Conservation (phyloP, 495 filamentous ascomycete genomes). For the Apodospora peruviana region DNA sequence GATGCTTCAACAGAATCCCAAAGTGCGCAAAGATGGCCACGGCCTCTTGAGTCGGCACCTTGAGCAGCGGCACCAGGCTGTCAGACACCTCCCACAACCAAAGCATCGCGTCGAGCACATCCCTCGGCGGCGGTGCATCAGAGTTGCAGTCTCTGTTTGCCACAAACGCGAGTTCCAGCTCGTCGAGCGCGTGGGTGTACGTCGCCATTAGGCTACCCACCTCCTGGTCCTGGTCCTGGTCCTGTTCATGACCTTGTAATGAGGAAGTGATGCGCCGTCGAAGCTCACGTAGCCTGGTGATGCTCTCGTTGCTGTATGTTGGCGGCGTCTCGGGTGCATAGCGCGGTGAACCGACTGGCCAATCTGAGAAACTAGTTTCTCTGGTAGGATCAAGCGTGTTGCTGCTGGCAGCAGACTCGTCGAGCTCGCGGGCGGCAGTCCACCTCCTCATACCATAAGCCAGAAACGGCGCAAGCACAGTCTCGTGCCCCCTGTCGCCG, state of each 20-base stretch:
- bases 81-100: constrained; percentile 31
- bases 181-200: constrained; percentile 24
- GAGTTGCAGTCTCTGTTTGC: constrained; percentile 9
- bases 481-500: constrained; percentile 11
- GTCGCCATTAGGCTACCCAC: constrained; percentile 6
- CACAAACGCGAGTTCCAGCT: constrained; percentile 23
- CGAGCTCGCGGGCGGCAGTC: constrained; percentile 7
- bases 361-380: neutral
- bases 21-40: constrained; percentile 33
- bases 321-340: neutral
- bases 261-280: constrained; percentile 2
- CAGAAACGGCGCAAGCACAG: constrained; percentile 20
- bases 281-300: neutral
- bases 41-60: constrained; percentile 23
- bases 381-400: neutral
- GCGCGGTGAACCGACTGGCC: too few species aligned
- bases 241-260: too few species aligned
- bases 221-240: too few species aligned
- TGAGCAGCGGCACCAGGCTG: constrained; percentile 27
- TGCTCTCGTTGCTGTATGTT: neutral
- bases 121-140: constrained; percentile 10
- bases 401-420: neutral
- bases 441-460: constrained; percentile 20
- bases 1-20: constrained; percentile 22
- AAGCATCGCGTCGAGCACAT: constrained; percentile 32